Evolutionary conservation across 1,284 basidiomycete genomes (phyloP), one percentile per base, ranked within the genome.

Genomic region (Boletellus sp.): DNA sequence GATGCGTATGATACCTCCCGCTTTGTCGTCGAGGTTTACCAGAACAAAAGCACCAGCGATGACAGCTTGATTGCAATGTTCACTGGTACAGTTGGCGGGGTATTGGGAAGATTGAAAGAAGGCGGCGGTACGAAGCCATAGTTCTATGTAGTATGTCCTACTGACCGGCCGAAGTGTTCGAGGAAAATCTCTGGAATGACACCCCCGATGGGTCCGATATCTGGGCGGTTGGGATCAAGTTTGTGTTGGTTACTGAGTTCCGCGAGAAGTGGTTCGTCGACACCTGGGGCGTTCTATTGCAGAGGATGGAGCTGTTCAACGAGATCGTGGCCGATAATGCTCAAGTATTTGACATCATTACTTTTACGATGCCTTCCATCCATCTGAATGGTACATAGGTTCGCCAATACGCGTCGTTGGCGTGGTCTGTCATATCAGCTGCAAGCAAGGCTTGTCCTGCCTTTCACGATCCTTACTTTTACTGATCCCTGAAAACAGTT

Each of bases 301-400:
- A 38, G 3, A 22, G 26, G 11, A 19, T 49, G 23, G 5, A 19
- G 3, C 11, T 47, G 9, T 37, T 49, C 6, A 16, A 41, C 35
- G 16, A 41, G 10, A 35, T 48, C 1, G 50, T 53, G 7, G 7
- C 27, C 8, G 26, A 21, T 10, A n/a, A 48, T 4, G 45, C 43
- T 4, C 4, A 30, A 32, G 49, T 51, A 42, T 13, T 32, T 27
- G 26, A 27, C 13, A 10, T 37, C 16, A 6, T 2, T 30, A 3
- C 14, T 20, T 11, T 29, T 10, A 27, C n/a, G n/a, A n/a, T n/a
- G n/a, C n/a, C n/a, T 5, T 10, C 13, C 26, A 3, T 19, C 22
- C 13, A 16, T 35, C 14, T 42, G 33, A 37, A 35, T 6, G 4
- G 11, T 7, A 17, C n/a, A 16, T 2, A 38, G 48, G 19, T 47